phyloP scores from a whole-genome alignment of 805 yeast species.

The Wickerhamiella bombiphila region DNA sequence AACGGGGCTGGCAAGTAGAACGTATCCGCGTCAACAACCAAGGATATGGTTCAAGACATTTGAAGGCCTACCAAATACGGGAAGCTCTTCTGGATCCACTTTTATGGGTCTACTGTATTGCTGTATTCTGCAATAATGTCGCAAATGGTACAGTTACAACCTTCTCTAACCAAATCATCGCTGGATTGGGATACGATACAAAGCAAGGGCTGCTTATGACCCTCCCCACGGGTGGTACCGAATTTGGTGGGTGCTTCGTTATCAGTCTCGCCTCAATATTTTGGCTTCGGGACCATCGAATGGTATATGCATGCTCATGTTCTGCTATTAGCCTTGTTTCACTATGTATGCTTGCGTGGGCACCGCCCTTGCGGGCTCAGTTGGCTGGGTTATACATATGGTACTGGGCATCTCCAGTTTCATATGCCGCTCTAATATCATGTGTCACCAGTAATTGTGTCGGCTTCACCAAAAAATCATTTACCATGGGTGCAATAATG shows the following conservation, averaged over 20 bases:
- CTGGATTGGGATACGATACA: conserved; percentile 31
- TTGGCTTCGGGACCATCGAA: conserved; percentile 5
- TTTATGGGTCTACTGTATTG: conserved; percentile 33
- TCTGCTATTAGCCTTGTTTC: conserved; percentile 6
- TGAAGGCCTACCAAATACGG: conserved; percentile 39
- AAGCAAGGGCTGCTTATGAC: conserved; percentile 26
- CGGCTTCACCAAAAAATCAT: conserved; percentile 43
- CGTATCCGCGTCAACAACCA: conserved; percentile 41
- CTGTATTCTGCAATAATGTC: conserved; percentile 29
- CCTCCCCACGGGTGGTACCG: conserved; percentile 35
- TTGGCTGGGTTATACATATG: conserved; percentile 13
- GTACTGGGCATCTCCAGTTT: conserved; percentile 3
- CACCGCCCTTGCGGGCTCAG: conserved; percentile 11
- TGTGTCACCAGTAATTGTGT: conserved; percentile 32
- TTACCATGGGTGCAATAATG: conserved; percentile 32
- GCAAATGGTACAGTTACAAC: conserved; percentile 46
- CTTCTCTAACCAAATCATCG: conserved; percentile 33
- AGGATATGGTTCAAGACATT: conserved; percentile 41
- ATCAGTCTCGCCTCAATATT: conserved; percentile 2
- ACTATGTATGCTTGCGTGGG: conserved; percentile 15
- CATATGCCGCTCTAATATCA: conserved; percentile 16
- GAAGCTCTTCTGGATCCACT: conserved; percentile 39
- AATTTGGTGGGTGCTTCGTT: conserved; percentile 11
- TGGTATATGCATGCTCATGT: conserved; percentile 6
- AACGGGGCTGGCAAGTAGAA: conserved; percentile 34